These are phyloP conservation scores for Boletus pseudo-olivaceus DNA, from an alignment of 768 basidiomycete genomes.

Conservation along the genomic window DNA sequence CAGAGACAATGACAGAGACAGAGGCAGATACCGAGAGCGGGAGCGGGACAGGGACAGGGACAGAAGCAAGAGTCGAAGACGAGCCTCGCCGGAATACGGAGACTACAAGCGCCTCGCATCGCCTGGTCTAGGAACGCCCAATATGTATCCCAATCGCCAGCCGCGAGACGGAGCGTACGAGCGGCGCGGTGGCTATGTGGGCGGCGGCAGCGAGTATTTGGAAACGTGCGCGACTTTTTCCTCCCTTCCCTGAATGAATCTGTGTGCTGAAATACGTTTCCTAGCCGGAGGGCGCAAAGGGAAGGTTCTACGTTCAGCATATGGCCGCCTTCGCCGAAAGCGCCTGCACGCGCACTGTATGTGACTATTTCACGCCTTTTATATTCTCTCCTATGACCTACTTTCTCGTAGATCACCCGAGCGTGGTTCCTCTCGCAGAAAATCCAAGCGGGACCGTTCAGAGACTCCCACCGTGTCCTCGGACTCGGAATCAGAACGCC, in stretches of 20 bases:
- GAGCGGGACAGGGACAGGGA: conserved; percentile 19
- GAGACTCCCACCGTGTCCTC: conserved; percentile 40
- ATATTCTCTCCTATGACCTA: not conserved
- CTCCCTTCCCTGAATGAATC: not conserved
- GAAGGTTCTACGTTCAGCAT: conserved; percentile 53
- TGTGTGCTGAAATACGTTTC: not conserved
- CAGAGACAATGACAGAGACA: conserved; percentile 18
- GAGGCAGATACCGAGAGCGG: conserved; percentile 22
- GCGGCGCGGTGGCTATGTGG: conserved; percentile 31
- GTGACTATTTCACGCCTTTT: conserved; percentile 20
- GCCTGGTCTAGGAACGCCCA: conserved; percentile 39
- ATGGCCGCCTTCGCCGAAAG: conserved; percentile 85
- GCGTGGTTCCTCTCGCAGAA: conserved; percentile 50
- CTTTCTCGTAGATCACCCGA: conserved; percentile 49
- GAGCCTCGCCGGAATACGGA: conserved; percentile 58
- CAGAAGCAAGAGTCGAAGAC: conserved; percentile 23
- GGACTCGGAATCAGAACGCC: conserved; percentile 55
- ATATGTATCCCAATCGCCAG: conserved; percentile 52
- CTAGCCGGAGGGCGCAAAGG: conserved; percentile 69
- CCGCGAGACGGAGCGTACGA: conserved; percentile 10
- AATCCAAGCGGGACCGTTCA: conserved; percentile 56
- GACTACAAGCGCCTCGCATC: conserved; percentile 51
- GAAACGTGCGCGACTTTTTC: conserved; percentile 51
- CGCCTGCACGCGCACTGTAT: conserved; percentile 54
- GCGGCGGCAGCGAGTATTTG: conserved; percentile 49